Evolutionary conservation across 179 eudicot genomes (phyloP).

Genomic region (Camellia oleifera): DNA sequence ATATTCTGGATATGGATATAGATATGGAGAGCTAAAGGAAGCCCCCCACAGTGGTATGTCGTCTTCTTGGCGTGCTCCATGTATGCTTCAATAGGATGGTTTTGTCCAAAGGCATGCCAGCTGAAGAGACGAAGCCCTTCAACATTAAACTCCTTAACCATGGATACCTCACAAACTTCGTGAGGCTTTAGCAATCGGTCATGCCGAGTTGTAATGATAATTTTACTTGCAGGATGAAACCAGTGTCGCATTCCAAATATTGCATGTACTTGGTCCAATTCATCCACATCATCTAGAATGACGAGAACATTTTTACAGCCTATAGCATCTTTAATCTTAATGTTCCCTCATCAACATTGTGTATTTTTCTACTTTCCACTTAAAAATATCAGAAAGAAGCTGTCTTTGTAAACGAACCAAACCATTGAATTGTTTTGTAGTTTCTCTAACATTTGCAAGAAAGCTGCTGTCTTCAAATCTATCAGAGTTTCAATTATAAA

Average conservation of each 20-base stretch:
- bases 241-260: conserved; percentile 5
- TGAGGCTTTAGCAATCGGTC: neutral
- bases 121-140: conserved; percentile 16
- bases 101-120: conserved; percentile 17
- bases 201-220: conserved; percentile 20
- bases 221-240: conserved; percentile 19
- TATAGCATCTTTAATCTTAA: neutral
- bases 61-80: neutral
- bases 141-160: neutral
- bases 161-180: neutral
- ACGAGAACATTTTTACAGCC: conserved; percentile 8
- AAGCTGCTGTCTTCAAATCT: conserved; percentile 19
- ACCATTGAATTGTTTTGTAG: conserved; percentile 5
- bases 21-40: conserved; percentile 19
- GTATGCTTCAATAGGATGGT: neutral
- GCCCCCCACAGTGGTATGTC: conserved; percentile 5
- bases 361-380: neutral
- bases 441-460: conserved; percentile 19
- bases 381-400: conserved; percentile 10
- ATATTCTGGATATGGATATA: neutral
- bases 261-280: neutral
- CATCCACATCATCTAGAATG: conserved; percentile 21
- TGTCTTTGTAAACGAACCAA: conserved; percentile 11
- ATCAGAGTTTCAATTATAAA: neutral
- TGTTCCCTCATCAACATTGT: conserved; percentile 8